Conservation (phyloP, 805 yeast species). For the Pichia insulana region DNA sequence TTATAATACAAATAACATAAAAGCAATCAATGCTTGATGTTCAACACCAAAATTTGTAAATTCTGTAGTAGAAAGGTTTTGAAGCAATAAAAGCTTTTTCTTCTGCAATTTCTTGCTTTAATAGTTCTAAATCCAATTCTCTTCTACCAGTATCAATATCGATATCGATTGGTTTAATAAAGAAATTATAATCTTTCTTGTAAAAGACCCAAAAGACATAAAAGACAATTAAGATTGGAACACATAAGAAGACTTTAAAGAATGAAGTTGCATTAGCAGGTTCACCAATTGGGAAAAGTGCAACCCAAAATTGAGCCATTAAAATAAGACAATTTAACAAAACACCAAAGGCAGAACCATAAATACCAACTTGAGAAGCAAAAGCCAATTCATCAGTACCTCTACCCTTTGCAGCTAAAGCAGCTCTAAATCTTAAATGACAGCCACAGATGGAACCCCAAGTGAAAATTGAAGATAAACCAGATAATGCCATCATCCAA, state of each 20-base stretch:
- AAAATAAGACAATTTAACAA: constrained; percentile 49
- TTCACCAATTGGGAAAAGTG: constrained; percentile 56
- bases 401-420: constrained; percentile 57
- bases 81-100: constrained; percentile 40
- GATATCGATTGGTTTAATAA: constrained; percentile 38
- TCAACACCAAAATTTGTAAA: constrained; percentile 48
- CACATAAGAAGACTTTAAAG: constrained; percentile 56
- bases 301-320: constrained; percentile 73
- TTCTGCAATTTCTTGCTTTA: constrained; percentile 46
- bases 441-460: constrained; percentile 68
- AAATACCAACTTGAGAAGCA: constrained; percentile 54
- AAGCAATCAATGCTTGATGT: background rate
- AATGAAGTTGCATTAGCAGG: constrained; percentile 43
- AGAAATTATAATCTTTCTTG: constrained; percentile 38
- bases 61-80: constrained; percentile 38
- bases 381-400: constrained; percentile 55
- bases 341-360: constrained; percentile 56
- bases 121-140: constrained; percentile 44
- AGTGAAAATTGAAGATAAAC: constrained; percentile 62
- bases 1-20: background rate
- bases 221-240: constrained; percentile 48
- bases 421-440: constrained; percentile 62
- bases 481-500: constrained; percentile 72
- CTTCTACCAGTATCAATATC: constrained; percentile 58
- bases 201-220: constrained; percentile 28